phyloP scores from a whole-genome alignment of 805 yeast genomes.

The Nakazawaea wyomingensis region DNA sequence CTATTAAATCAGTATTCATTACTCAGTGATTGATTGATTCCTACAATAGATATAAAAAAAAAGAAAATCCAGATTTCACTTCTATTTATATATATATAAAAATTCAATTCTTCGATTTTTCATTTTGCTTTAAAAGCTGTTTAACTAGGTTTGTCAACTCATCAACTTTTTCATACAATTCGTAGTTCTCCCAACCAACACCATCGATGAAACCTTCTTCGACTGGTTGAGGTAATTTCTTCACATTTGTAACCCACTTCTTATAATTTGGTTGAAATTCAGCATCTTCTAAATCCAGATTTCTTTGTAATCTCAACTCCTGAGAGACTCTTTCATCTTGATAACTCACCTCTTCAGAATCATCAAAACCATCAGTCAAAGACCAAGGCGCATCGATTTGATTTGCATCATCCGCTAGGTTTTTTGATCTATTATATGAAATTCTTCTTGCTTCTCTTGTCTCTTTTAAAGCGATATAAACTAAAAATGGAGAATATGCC shows the following conservation, averaged over 20 bases:
- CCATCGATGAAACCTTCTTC: constrained; percentile 48
- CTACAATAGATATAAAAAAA: no score
- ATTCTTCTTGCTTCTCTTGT: constrained; percentile 63
- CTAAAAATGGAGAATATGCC: constrained; percentile 63
- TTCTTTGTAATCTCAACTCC: constrained; percentile 43
- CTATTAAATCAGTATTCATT: constrained; percentile 67
- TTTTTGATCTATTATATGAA: constrained; percentile 59
- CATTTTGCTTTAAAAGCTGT: constrained; percentile 26
- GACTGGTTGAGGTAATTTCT: constrained; percentile 53
- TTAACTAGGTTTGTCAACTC: constrained; percentile 36
- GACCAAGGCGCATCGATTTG: constrained; percentile 80
- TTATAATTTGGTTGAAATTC: constrained; percentile 48
- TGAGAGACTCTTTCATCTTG: constrained; percentile 27
- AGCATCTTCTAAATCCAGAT: constrained; percentile 67
- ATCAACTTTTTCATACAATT: constrained; percentile 48
- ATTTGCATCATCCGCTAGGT: constrained; percentile 72
- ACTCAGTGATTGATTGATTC: constrained; percentile 7
- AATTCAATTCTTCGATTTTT: constrained; percentile 15
- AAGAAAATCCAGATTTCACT: no score
- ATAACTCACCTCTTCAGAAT: constrained; percentile 27
- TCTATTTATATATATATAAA: constrained; percentile 18
- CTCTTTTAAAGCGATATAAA: constrained; percentile 59
- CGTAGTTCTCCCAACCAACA: constrained; percentile 60
- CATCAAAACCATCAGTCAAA: constrained; percentile 66
- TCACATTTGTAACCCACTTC: constrained; percentile 48